phyloP scores from a whole-genome alignment of 768 basidiomycete species.

The Rhodocollybia butyracea region DNA sequence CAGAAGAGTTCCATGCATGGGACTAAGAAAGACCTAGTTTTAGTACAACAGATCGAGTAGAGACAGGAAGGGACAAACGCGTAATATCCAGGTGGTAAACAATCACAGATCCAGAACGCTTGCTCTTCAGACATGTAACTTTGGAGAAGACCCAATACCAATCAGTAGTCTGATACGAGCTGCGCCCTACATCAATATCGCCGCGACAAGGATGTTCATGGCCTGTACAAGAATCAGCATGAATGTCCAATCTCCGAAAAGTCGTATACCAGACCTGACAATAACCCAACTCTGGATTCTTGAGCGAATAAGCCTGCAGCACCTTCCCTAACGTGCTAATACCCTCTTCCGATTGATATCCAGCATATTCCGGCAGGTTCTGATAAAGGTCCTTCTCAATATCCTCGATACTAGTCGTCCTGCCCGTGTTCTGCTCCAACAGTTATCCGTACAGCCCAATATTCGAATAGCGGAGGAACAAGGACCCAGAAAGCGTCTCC shows the following conservation, averaged over 20 bases:
- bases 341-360: slow-evolving; percentile 89
- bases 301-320: slow-evolving; percentile 91
- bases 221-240: slow-evolving; percentile 53
- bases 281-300: slow-evolving; percentile 92
- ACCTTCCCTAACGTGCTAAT: slow-evolving; percentile 84
- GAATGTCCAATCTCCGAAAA: not conserved
- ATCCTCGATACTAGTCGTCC: slow-evolving; percentile 89
- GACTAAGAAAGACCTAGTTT: slow-evolving; percentile 41
- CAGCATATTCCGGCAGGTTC: slow-evolving; percentile 94
- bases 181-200: slow-evolving; percentile 85
- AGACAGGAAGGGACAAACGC: slow-evolving; percentile 52
- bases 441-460: slow-evolving; percentile 80
- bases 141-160: not conserved
- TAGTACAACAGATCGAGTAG: not conserved
- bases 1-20: slow-evolving; percentile 98
- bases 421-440: slow-evolving; percentile 72
- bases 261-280: slow-evolving; percentile 64
- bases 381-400: slow-evolving; percentile 98
- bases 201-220: slow-evolving; percentile 96
- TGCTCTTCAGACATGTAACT: slow-evolving; percentile 99
- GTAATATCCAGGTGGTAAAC: slow-evolving; percentile 96
- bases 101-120: slow-evolving; percentile 96
- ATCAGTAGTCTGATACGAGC: not conserved
- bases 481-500: slow-evolving; percentile 94
- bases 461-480: slow-evolving; percentile 85